These are phyloP conservation scores for Dittrichia graveolens DNA, from an alignment of 129 eudicot genomes.

Conservation along the genomic window DNA sequence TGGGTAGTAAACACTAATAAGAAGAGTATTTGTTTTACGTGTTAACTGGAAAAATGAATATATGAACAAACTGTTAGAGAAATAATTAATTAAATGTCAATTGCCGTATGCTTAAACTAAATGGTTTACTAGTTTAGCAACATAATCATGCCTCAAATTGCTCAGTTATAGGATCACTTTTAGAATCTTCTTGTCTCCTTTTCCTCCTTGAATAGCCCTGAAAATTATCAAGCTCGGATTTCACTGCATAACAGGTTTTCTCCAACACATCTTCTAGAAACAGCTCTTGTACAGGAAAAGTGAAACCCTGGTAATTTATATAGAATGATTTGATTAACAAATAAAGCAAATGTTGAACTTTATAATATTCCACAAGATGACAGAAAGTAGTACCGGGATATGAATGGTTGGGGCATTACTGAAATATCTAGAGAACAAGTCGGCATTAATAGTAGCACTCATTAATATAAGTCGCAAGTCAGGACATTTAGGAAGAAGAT, in stretches of 20 bases:
- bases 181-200: constrained; percentile 63
- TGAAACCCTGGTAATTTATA: constrained; percentile 63
- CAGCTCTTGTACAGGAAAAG: constrained; percentile 82
- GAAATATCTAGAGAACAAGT: constrained; percentile 84
- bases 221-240: constrained; percentile 55
- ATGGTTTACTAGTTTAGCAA: no score
- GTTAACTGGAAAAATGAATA: background rate
- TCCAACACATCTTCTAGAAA: constrained; percentile 86
- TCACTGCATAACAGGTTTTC: constrained; percentile 67
- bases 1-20: constrained; percentile 8
- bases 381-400: constrained; percentile 61
- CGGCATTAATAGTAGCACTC: constrained; percentile 98
- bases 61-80: background rate
- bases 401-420: constrained; percentile 79
- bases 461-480: constrained; percentile 78
- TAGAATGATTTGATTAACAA: background rate
- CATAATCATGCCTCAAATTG: constrained; percentile 68
- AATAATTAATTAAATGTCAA: background rate
- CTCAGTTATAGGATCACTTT: constrained; percentile 75
- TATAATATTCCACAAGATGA: background rate
- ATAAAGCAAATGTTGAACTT: background rate
- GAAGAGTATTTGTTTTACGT: background rate
- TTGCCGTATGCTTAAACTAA: no score
- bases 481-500: constrained; percentile 90
- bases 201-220: constrained; percentile 65